These are phyloP conservation scores for Eucalyptus caleyi DNA, from an alignment of 345 rosid genomes.

Conservation along the genomic window DNA sequence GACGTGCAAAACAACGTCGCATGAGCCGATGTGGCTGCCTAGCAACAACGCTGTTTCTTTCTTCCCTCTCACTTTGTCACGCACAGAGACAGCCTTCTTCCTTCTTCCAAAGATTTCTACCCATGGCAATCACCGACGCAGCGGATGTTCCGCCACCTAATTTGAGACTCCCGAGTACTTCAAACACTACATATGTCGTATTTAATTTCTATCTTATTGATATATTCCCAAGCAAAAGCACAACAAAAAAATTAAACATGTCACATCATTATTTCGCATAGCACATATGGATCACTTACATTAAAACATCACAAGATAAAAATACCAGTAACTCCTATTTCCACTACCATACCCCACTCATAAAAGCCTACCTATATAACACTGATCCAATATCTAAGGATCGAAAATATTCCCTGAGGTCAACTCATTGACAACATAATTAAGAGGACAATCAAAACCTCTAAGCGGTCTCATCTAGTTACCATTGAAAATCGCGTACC, in stretches of 20 bases:
- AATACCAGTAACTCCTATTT: not conserved
- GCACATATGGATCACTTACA: not conserved
- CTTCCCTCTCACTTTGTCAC: not conserved
- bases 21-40: not conserved
- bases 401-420: fast-evolving
- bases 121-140: not conserved
- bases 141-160: not conserved
- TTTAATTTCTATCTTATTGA: not conserved
- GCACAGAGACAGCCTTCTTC: not conserved
- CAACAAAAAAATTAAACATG: not conserved
- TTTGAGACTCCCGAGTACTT: not conserved
- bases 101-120: not conserved
- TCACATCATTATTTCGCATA: not conserved
- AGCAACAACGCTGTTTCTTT: too few relatives aligned
- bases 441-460: not conserved
- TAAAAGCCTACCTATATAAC: not conserved
- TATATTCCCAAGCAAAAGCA: not conserved
- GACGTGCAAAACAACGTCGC: not conserved
- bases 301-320: not conserved
- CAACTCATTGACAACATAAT: not conserved
- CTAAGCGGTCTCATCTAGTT: not conserved
- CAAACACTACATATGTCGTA: not conserved
- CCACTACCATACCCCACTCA: not conserved
- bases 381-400: too few relatives aligned
- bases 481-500: too few relatives aligned